Base-by-base conservation (phyloP, 2,329 filamentous ascomycete species). In the Thielaviopsis ethacetica region DNA sequence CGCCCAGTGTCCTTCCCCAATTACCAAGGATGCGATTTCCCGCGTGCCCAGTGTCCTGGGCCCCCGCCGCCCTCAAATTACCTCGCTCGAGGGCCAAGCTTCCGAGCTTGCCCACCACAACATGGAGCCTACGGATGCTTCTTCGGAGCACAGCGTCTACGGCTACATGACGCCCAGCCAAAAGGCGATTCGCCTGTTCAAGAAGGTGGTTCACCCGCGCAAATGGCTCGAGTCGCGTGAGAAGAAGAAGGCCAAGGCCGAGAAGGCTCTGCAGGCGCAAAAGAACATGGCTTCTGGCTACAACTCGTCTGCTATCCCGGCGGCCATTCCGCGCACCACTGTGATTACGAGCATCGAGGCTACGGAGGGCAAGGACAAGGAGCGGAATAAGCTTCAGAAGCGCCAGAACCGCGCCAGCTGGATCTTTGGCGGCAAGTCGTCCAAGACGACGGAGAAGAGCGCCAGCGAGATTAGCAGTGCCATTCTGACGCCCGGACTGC, bases 121-220 rank as follows among this genome's bases (percentile, higher is more conserved):
- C 34, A 52, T 56, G 53, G 59, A 61, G 49, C 59, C 59, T 21
- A 58, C 59, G 22, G 34, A 58, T 30, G 59, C 51, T 30, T 61
- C 56, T 7, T 61, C 59, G 5, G 59, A 59, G 15, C 59, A 58
- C 22, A 61, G 59, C 22, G 53, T 61, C 2, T 61, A 61, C 30
- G 59, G 59, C 6, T 61, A 61, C 56, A 61, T 61, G 59, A 61
- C 59, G 21, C 59, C 59, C 5, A 56, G 56, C 49, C 59, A 61
- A 38, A 61, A 61, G 59, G 56, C 53, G 27, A 54, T 61, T 44
- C 59, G 34, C n/a, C 30, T 61, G 9, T 47, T 61, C 47, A 61
- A 61, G 49, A 61, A 58, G 59, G 53, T 59, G 27, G 53, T 52
- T 12, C 59, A 61, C 53, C 59, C 59, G 17, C 38, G 51, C 5